Percentiles rank a stretch among this genome's conserved stretches.
phyloP scores from a whole-genome alignment of 768 basidiomycete species.

The Leccinum ochraceum region DNA sequence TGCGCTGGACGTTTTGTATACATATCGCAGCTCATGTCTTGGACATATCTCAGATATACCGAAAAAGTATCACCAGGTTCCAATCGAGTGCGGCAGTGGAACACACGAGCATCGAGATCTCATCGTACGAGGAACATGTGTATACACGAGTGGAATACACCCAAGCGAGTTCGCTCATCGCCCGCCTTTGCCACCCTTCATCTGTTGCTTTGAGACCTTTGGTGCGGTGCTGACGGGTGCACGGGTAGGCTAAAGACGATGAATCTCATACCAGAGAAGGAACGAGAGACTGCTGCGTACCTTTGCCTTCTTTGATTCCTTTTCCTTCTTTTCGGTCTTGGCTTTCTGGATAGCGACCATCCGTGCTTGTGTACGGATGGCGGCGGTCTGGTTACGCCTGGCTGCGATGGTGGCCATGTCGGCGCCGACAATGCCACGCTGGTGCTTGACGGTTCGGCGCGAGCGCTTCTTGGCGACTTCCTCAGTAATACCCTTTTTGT shows the following conservation, averaged over 20 bases:
- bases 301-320: slow-evolving; percentile 90
- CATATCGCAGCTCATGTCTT: slow-evolving; percentile 10
- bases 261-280: neutral
- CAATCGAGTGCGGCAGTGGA: slow-evolving; percentile 1
- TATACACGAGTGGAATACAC: slow-evolving; percentile 19
- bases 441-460: slow-evolving; percentile 94
- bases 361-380: slow-evolving; percentile 78
- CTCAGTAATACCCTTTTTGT: slow-evolving; percentile 99
- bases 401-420: slow-evolving; percentile 91
- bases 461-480: slow-evolving; percentile 99
- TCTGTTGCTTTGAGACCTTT: slow-evolving; percentile 93
- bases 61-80: neutral
- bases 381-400: slow-evolving; percentile 88
- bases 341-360: slow-evolving; percentile 89
- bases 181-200: slow-evolving; percentile 87
- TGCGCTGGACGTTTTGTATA: slow-evolving; percentile 13
- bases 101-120: slow-evolving; percentile 15
- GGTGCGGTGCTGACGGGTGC: slow-evolving; percentile 59
- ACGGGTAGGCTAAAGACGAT: slow-evolving; percentile 50
- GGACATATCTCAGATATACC: slow-evolving; percentile 19
- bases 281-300: slow-evolving; percentile 34
- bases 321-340: slow-evolving; percentile 96
- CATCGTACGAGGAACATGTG: slow-evolving; percentile 23
- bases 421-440: slow-evolving; percentile 97
- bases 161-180: slow-evolving; percentile 45